These are phyloP conservation scores for Medicago arabica DNA, from an alignment of 306 rosid genomes.

Conservation along the genomic window DNA sequence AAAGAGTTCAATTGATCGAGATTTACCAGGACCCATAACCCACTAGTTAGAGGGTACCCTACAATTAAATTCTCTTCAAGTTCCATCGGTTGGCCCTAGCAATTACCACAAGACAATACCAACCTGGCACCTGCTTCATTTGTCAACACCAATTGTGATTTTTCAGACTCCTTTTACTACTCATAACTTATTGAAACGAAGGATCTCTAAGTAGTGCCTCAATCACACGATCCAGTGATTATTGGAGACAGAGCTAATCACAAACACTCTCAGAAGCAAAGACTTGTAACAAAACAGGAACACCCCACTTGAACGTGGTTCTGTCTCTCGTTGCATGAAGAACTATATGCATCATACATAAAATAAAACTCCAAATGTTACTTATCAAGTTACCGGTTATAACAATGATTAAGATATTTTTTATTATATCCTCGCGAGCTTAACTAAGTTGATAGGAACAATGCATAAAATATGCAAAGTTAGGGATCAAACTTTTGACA, in stretches of 20 bases:
- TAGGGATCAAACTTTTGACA: too few relatives aligned
- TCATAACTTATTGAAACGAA: not conserved
- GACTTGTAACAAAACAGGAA: not conserved
- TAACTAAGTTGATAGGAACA: too few relatives aligned
- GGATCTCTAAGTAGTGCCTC: not conserved
- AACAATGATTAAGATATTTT: not conserved
- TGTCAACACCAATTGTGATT: constrained; percentile 26
- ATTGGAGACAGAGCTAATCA: not conserved
- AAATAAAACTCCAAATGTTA: constrained; percentile 31
- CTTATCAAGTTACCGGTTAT: not conserved
- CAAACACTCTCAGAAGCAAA: not conserved
- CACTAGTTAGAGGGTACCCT: not conserved
- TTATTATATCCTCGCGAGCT: too few relatives aligned
- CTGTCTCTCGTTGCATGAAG: constrained; percentile 11
- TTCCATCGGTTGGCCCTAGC: not conserved
- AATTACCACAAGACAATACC: constrained; percentile 30
- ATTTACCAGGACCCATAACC: not conserved
- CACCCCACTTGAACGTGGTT: constrained; percentile 14
- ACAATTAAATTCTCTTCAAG: not conserved
- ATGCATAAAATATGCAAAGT: too few relatives aligned
- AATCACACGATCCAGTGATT: not conserved
- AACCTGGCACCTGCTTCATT: constrained; percentile 17
- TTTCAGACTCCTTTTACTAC: constrained; percentile 7
- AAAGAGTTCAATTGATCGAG: not conserved
- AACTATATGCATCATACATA: not conserved